Base-by-base conservation (phyloP, 140 eudicot genomes). In the Flaveria floridana region DNA sequence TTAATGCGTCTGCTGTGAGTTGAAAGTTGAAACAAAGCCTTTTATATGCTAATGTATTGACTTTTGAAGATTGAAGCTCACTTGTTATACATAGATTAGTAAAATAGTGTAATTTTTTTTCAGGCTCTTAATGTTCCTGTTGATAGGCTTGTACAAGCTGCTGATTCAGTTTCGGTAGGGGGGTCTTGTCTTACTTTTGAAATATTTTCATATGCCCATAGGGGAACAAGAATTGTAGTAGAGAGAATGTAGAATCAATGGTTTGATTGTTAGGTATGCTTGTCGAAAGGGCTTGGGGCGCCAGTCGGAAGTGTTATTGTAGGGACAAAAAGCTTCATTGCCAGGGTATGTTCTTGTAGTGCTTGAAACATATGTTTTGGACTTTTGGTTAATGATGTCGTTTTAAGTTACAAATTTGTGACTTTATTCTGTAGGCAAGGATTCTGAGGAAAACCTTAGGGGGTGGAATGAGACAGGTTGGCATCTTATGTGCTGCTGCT, bases 91-190 rank as follows among this genome's bases (percentile, higher is more conserved):
- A 34, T 16, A 11, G 50, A 11, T 44, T 10, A 20, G 55, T 51
- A 18, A 80, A 34, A 58, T 42, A 48, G 46, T 66, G 1, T 18
- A 25, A 2, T 21, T 58, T 71, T 83, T 7, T 63, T 82, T 21
- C 89, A 94, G 99, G 99, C 99, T 59, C 94, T 94, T 48, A 88
- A 89, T 70, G 96, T 94, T 80, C 96, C 99, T 56, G 96, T 94
- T 80, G 80, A 84, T 65, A 87, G 96, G 87, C 92, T 94, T 78
- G 95, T 91, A 57, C 91, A 90, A 82, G 97, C 99, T 78, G 97
- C 99, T 67, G 99, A 94, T 77, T 90, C 99, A 16, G 99, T 87
- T 75, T 90, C 97, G 73, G 99, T 90, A 83, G 7, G 86, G 28
- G 15, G 23, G 14, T 25, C 11, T 26, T 21, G 41, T 52, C 14